Evolutionary conservation across 164 flowering plant genomes (phyloP).

Genomic region (Stephania japonica): DNA sequence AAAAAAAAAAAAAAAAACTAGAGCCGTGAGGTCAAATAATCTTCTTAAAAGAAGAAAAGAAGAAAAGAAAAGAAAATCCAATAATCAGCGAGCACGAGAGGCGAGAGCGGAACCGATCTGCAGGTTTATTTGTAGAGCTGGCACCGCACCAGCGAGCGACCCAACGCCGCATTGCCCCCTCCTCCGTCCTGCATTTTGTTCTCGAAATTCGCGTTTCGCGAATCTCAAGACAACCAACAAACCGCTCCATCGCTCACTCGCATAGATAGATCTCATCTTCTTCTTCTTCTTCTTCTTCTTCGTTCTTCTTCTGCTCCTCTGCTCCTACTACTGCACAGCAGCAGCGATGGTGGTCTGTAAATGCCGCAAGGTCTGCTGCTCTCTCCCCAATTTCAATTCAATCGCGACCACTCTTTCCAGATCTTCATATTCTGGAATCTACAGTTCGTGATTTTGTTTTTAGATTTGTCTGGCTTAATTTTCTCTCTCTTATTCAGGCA

Average conservation of each 20-base stretch:
- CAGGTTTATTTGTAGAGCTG: too few relatives aligned
- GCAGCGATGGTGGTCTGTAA: slow-evolving; percentile 63
- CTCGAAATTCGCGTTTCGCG: background rate
- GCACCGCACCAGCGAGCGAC: too few relatives aligned
- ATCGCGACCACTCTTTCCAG: background rate
- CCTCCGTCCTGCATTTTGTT: too few relatives aligned
- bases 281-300: background rate
- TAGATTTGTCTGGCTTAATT: background rate
- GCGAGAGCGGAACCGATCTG: too few relatives aligned
- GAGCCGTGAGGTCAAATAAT: too few relatives aligned
- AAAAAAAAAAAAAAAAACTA: too few relatives aligned
- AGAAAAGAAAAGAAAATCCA: too few relatives aligned
- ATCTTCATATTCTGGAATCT: background rate
- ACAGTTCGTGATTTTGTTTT: background rate
- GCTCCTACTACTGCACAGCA: slow-evolving; percentile 3
- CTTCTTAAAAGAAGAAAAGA: too few relatives aligned
- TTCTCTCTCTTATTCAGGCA: slow-evolving; percentile 48
- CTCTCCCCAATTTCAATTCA: background rate
- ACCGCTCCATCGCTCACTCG: background rate
- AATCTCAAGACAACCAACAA: background rate
- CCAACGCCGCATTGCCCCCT: too few relatives aligned
- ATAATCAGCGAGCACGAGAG: too few relatives aligned
- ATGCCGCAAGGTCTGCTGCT: slow-evolving; percentile 71
- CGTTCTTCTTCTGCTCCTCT: background rate
- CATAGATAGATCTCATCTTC: background rate